Conservation (phyloP, 257 asterid genomes). For the Scutellaria galericulata region DNA sequence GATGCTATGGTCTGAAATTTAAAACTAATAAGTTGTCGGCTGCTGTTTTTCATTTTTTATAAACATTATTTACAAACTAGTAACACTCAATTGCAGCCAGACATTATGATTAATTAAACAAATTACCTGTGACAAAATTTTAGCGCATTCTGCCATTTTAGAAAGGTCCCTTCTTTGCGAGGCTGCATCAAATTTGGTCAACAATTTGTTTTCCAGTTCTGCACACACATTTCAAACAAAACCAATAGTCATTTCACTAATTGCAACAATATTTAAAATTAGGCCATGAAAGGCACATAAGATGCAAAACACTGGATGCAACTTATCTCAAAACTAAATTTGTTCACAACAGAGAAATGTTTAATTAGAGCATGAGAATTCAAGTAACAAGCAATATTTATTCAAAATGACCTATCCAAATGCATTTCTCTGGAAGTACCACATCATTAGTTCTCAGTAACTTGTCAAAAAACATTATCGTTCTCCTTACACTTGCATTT, state of each 20-base stretch:
- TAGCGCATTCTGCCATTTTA: slow-evolving; percentile 37
- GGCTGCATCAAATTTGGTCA: slow-evolving; percentile 37
- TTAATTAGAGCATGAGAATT: slow-evolving; percentile 1
- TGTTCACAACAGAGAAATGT: neutral
- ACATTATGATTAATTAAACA: neutral
- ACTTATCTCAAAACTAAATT: neutral
- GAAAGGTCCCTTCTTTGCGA: slow-evolving; percentile 33
- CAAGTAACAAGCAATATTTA: neutral
- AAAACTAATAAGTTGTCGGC: neutral
- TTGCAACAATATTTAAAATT: slow-evolving; percentile 8
- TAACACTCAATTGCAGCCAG: slow-evolving; percentile 3
- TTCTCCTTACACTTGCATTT: neutral
- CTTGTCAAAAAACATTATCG: neutral
- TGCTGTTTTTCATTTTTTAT: slow-evolving; percentile 12
- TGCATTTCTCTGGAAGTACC: neutral
- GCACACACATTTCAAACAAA: slow-evolving; percentile 21
- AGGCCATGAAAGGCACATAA: slow-evolving; percentile 1
- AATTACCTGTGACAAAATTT: slow-evolving; percentile 37
- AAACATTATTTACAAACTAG: slow-evolving; percentile 6
- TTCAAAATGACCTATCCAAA: slow-evolving; percentile 4
- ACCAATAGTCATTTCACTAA: slow-evolving; percentile 2
- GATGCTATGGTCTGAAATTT: neutral
- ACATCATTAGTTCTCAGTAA: slow-evolving; percentile 8
- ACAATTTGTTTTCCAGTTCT: slow-evolving; percentile 39
- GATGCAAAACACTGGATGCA: neutral